Base-by-base conservation (phyloP, 345 rosid genomes). In the Linum trigynum region DNA sequence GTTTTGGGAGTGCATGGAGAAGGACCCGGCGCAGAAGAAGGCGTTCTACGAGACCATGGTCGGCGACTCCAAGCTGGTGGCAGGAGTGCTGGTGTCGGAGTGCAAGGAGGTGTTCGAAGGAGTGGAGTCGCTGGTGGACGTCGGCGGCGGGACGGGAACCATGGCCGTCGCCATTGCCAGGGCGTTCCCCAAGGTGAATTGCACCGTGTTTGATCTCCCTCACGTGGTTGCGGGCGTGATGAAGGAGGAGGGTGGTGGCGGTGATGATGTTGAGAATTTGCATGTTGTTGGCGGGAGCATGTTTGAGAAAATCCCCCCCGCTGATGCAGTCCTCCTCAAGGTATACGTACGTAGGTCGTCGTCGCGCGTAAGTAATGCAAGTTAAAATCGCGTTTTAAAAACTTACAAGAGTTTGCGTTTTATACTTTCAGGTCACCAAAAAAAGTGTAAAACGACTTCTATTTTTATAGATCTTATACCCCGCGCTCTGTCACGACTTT, bases 71-170 rank as follows among this genome's bases (percentile, higher is more conserved):
- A 23, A 59, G 5, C 39, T 39, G 51, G 48, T 16, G 4, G 45
- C 53, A 2, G 9, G 40, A n/a, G 39, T 50, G 11, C 0, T 68
- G 48, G 61, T 39, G 45, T 41, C 45, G 45, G 32, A 11, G n/a
- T 59, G 58, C 7, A 70, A 38, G 57, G 59, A 39, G 39, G 51
- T 77, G 0, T 74, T 71, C 14, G 61, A 71, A 8, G 73, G 71
- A 4, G 12, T 74, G 67, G 39, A 32, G 7, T 61, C 77, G 0
- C 11, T 72, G 61, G 76, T 69, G 42, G 77, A 78, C 55, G 76
- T 69, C 3, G 75, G 68, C 0, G 72, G 78, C 14, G 74, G 74
- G 35, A 66, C 59, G 0, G 78, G 76, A 65, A 43, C 68, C 5
- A 2, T 71, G 12, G 69, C 72, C n/a, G 71, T 32, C 56, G 6